These are phyloP conservation scores for Diaporthe humulicola DNA, from an alignment of 2,329 filamentous ascomycete species.

Conservation along the genomic window DNA sequence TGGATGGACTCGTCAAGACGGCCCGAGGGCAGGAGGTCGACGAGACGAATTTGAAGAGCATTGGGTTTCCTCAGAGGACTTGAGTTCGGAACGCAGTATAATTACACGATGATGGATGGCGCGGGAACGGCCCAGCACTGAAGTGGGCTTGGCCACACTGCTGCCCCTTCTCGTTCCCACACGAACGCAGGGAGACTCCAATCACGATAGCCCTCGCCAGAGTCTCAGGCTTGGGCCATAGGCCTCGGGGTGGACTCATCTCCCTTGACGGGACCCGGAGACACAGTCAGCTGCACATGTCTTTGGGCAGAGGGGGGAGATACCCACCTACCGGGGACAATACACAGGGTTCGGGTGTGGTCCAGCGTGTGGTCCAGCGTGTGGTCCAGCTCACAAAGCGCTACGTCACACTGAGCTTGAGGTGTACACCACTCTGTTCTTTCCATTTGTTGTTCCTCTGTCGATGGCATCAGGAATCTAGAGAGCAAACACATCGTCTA, in stretches of 20 bases:
- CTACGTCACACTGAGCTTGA: not conserved
- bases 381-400: not conserved
- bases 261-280: not conserved
- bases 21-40: constrained; percentile 25
- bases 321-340: not conserved
- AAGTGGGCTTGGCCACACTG: not conserved
- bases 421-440: not conserved
- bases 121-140: not conserved
- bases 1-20: constrained; percentile 44
- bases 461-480: not conserved
- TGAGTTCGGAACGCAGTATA: not conserved
- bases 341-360: constrained; percentile 26
- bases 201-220: not conserved
- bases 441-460: not conserved
- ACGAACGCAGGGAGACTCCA: not conserved
- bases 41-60: constrained; percentile 34
- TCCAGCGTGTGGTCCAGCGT: too few species aligned
- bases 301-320: not conserved
- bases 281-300: not conserved
- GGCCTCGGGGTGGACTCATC: not conserved
- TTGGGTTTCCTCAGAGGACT: constrained; percentile 31
- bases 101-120: not conserved
- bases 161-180: not conserved
- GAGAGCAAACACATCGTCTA: not conserved
- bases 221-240: not conserved